Base-by-base conservation (phyloP, 805 yeast species). In the Starmerella bombi region DNA sequence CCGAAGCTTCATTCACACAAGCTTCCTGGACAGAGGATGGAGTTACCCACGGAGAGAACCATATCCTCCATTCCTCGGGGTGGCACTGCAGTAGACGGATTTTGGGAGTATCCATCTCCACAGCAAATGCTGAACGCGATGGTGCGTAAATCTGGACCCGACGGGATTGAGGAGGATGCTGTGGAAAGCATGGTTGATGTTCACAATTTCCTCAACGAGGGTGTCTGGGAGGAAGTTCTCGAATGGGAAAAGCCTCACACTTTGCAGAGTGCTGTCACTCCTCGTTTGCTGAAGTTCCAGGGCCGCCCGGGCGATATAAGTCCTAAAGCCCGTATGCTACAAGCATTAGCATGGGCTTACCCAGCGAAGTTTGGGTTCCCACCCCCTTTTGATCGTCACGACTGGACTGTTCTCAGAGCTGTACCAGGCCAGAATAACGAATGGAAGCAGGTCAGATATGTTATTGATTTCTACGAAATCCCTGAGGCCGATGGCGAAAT, bases 61-160 rank as follows among this genome's bases (percentile, higher is more conserved):
- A 60, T 77, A 29, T 83, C 94, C 14, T 63, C 83, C 1, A 91
- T 91, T 39, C 98, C 98, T 17, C 71, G 83, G 48, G 97, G 97
- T 22, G 72, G 66, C 22, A 56, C 58, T 12, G 66, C 64, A 2
- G 67, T 64, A 8, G 75, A 74, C 45, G 93, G 93, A 2, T 74
- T 77, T 36, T 91, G 99, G 99, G 98, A 91, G 62, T 91, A 91
- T 58, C 99, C 99, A 2, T 83, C 95, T 2, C 98, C 99, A 1
- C 98, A 91, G 62, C 99, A 91, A 59, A 91, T 91, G 99, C 76
- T 85, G 50, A 86, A 88, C 55, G 99, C 99, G 10, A 88, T 91
- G 97, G 64, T 85, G 21, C 75, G 88, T 49, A 91, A 91, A 64
- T 94, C 95, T 17, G 88, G 91, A 55, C 42, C 48, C 19, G 45